Conservation (phyloP, 148 eudicot species). For the Tetragonia tetragonoides region DNA sequence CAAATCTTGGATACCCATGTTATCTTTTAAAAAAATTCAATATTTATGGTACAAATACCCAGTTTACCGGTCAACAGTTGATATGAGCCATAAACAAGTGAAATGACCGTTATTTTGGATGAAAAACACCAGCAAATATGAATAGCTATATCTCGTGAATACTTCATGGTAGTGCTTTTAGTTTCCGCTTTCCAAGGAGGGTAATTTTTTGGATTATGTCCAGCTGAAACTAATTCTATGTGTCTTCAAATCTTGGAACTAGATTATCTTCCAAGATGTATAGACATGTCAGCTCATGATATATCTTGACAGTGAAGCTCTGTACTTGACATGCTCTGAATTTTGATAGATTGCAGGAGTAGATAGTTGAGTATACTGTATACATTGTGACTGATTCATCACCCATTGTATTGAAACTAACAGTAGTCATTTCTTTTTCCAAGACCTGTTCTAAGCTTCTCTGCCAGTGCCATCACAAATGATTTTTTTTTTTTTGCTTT, state of each 20-base stretch:
- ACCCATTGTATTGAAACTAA: background rate
- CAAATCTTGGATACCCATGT: no score
- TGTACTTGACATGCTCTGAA: background rate
- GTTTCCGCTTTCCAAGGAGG: background rate
- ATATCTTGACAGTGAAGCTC: no score
- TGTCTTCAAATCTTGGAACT: background rate
- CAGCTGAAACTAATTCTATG: background rate
- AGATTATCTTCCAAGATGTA: background rate
- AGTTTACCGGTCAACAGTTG: background rate
- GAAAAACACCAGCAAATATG: background rate
- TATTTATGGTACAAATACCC: background rate
- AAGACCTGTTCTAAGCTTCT: no score
- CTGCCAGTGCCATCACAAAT: no score
- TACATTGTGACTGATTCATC: background rate
- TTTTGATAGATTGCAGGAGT: background rate
- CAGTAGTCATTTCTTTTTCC: background rate
- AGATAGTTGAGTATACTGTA: background rate
- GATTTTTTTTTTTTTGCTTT: background rate
- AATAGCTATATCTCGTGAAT: constrained; percentile 2
- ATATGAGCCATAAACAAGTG: background rate
- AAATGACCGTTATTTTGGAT: background rate
- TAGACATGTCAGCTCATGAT: constrained; percentile 1
- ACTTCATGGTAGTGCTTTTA: background rate
- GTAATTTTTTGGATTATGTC: background rate
- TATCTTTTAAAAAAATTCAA: no score